phyloP scores from a whole-genome alignment of 139 green algal species.

The Haematococcus sp. region DNA sequence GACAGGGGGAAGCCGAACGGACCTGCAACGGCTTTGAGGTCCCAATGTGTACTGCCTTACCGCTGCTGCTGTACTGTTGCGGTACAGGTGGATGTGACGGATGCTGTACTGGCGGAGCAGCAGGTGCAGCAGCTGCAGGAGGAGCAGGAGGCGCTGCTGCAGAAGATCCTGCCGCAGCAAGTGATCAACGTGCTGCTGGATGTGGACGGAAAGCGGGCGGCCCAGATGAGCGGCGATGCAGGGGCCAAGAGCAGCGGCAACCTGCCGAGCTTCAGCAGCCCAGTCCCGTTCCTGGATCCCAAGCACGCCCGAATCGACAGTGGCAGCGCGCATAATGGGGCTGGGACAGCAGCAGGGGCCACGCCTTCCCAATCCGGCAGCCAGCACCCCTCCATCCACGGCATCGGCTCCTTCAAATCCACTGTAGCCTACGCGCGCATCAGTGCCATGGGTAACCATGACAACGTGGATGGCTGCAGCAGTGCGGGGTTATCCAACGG shows the following conservation, averaged over 20 bases:
- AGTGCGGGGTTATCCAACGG: background rate
- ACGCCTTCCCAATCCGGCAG: too few relatives aligned
- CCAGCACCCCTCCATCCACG: too few relatives aligned
- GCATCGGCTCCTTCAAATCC: background rate
- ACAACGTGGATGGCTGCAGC: background rate
- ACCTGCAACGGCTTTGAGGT: too few relatives aligned
- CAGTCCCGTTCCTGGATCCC: too few relatives aligned
- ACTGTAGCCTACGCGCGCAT: background rate
- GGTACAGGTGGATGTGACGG: conserved; percentile 19
- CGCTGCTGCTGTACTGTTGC: too few relatives aligned
- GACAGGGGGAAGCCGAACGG: too few relatives aligned
- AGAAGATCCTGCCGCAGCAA: conserved; percentile 16
- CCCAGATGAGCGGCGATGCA: too few relatives aligned
- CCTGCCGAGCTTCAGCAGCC: too few relatives aligned
- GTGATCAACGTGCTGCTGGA: conserved; percentile 4
- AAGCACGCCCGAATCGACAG: too few relatives aligned
- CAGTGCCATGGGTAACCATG: background rate
- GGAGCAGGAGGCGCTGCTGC: conserved; percentile 10
- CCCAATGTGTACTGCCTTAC: too few relatives aligned
- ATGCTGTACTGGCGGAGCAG: conserved; percentile 7
- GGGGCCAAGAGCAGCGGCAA: background rate
- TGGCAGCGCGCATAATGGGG: too few relatives aligned
- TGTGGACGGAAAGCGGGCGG: background rate
- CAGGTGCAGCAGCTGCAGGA: conserved; percentile 10
- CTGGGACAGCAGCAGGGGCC: too few relatives aligned